phyloP scores from a whole-genome alignment of 1,284 basidiomycete species.

The Coniophora puteana region DNA sequence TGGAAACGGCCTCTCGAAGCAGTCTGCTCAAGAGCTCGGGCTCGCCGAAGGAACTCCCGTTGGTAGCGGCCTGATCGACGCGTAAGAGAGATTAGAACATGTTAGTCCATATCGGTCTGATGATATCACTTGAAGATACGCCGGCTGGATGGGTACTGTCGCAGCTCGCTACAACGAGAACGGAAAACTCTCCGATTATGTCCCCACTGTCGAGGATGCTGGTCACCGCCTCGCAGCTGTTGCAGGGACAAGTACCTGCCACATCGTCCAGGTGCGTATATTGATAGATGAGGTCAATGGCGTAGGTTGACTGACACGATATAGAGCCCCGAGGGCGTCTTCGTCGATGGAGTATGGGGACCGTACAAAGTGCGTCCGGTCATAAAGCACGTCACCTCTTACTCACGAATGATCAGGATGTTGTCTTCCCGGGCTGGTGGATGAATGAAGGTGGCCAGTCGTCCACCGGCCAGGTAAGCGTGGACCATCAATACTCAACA shows the following conservation, averaged over 20 bases:
- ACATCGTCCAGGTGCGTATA: constrained; percentile 74
- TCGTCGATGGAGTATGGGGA: constrained; percentile 95
- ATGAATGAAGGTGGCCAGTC: constrained; percentile 99
- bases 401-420: constrained; percentile 44
- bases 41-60: constrained; percentile 88
- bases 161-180: constrained; percentile 73
- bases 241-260: constrained; percentile 95
- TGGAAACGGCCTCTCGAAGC: constrained; percentile 76
- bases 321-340: constrained; percentile 80
- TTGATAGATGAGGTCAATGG: no score
- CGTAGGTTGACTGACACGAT: background rate
- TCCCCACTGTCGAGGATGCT: constrained; percentile 70
- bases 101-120: background rate
- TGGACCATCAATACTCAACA: constrained; percentile 1
- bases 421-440: constrained; percentile 93
- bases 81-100: constrained; percentile 45
- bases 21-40: constrained; percentile 84
- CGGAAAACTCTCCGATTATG: constrained; percentile 43
- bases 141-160: constrained; percentile 98
- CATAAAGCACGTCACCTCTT: background rate
- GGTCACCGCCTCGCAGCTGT: constrained; percentile 85
- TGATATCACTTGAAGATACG: constrained; percentile 57
- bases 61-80: constrained; percentile 94
- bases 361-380: constrained; percentile 72
- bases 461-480: constrained; percentile 85